These are phyloP conservation scores for Terana coerulea DNA, from an alignment of 768 basidiomycete genomes.

Conservation along the genomic window DNA sequence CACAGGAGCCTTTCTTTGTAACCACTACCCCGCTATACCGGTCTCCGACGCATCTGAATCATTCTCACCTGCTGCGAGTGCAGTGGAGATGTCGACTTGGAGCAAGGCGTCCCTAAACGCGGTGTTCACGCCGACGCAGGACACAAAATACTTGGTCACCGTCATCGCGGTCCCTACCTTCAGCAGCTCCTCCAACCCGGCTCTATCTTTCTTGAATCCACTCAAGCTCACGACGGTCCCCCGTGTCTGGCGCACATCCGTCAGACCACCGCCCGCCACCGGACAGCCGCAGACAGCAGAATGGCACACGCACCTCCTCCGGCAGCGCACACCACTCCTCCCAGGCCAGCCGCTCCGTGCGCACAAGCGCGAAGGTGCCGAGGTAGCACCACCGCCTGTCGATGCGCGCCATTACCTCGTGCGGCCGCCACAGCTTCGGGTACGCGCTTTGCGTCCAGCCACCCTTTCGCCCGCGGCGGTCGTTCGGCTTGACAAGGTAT, in stretches of 20 bases:
- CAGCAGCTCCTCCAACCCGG: not conserved
- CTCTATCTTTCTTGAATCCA: not conserved
- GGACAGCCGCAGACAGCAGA: too few relatives aligned
- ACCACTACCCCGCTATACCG: not conserved
- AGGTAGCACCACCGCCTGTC: not conserved
- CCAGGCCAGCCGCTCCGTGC: not conserved
- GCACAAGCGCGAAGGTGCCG: not conserved
- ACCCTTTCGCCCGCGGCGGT: not conserved
- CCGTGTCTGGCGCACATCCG: not conserved
- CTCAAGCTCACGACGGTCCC: not conserved
- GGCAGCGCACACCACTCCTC: not conserved
- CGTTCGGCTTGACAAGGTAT: not conserved
- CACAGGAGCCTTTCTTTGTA: too few relatives aligned
- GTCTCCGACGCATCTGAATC: not conserved
- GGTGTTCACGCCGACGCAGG: not conserved
- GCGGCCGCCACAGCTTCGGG: not conserved
- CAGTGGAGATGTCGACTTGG: not conserved
- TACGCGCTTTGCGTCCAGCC: not conserved
- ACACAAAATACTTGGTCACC: not conserved
- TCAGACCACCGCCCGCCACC: not conserved
- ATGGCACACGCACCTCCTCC: not conserved
- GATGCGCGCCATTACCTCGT: not conserved
- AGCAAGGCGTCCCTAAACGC: not conserved
- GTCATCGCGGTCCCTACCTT: not conserved
- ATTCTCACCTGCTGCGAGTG: not conserved